Evolutionary conservation across 73 alveolate species (phyloP), one percentile per base, ranked within the genome.

Genomic region (Tetrahymena borealis): DNA sequence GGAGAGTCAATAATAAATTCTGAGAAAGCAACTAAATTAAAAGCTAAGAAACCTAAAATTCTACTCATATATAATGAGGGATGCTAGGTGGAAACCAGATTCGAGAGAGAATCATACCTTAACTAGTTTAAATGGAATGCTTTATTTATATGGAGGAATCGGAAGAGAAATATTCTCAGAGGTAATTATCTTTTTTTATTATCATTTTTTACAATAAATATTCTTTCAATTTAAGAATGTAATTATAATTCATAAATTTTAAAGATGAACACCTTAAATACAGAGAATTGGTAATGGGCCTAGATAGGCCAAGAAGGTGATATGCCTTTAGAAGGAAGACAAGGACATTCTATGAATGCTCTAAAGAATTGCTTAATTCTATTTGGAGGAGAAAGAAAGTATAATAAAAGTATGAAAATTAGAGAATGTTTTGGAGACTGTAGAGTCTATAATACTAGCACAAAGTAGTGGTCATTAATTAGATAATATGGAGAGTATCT

Each of bases 371-470:
- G 32, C 20, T 37, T 93, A 15, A 90, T 93, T 40, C 36, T 93
- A 28, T 93, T 39, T 40, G 95, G 95, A 6, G 95, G 95, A 32
- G 95, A 93, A 78, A 93, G 91, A 90, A 93, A 93, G 40, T 78
- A 93, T 20, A 93, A 93, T 93, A 85, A n/a, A 11, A 92, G 90
- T 11, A 90, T 93, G 90, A 93, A 90, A 90, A 93, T 93, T 41
- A 31, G 95, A 39, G 95, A 93, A 12, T 93, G 95, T 32, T 93
- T 79, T 40, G 42, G 93, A 11, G 95, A 93, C 79, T 78, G 90
- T 38, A 85, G 95, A 31, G 41, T 93, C 0, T 93, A 79, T 77
- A 79, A 85, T 13, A 39, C 90, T 28, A 37, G 9, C 16, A 92
- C 90, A 4, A 93, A 85, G 40, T 79, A 90, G 9, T 93, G 95